Base-by-base conservation (phyloP, 495 filamentous ascomycete species). In the Rusavskia elegans region DNA sequence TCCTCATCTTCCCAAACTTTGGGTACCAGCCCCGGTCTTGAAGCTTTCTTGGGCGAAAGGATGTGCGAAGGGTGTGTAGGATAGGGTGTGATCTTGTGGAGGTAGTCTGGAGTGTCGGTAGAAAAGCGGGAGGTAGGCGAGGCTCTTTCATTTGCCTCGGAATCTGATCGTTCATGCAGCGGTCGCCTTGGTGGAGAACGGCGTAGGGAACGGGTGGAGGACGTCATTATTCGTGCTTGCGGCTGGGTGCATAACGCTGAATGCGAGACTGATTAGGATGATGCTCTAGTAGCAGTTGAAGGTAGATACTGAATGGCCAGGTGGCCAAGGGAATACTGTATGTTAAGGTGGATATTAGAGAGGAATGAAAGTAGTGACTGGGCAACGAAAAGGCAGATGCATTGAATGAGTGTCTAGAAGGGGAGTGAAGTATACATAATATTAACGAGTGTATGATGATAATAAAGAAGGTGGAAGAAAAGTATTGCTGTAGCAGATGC, bases 41-140 rank as follows among this genome's bases (percentile, higher is more conserved):
- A 42, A 30, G 27, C 30, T 23, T 29, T n/a, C 27, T 54, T 66
- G 16, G 74, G 74, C 45, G 71, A 55, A 40, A 77, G 61, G 13
- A 76, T 65, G 49, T 76, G 74, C 51, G 70, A 72, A 30, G 73
- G 71, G 46, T 74, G 74, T 35, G 74, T 76, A 17, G 74, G 74
- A 55, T 68, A 77, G 16, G 74, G 72, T 11, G 64, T 72, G 35
- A 65, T 60, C 21, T 61, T 63, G 57, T 74, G 73, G 37, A 72
- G 59, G 5, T 60, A 56, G 50, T 70, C 67, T 50, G 71, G 58
- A 50, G 67, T 57, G 11, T 67, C 66, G 20, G 55, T 64, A 11
- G 66, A 59, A 45, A 65, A 57, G 41, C 69, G 70, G 40, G 71
- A 54, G 20, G 66, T 68, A 20, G 61, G 55, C 14, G 66, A 61